phyloP scores from a whole-genome alignment of 257 asterid genomes.

The Solanum stenotomum region DNA sequence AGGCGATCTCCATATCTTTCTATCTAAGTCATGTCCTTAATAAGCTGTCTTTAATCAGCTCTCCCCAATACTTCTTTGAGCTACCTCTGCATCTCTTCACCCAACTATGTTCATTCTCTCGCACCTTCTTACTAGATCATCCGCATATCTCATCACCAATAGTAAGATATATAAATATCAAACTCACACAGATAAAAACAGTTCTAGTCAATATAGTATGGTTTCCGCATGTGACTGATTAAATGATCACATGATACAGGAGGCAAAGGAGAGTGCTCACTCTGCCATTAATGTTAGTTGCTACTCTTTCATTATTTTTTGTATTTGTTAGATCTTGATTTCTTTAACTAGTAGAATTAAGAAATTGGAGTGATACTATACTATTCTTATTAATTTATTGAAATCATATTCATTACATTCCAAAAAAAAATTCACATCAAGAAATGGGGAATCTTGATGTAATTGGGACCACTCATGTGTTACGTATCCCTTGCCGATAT shows the following conservation, averaged over 20 bases:
- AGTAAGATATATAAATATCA: no score
- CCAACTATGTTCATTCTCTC: background rate
- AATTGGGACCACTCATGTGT: background rate
- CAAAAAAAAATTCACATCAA: background rate
- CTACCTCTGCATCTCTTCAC: background rate
- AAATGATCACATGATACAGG: background rate
- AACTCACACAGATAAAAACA: background rate
- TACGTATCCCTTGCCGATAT: background rate
- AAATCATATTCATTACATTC: background rate
- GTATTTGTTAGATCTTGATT: background rate
- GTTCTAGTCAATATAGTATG: background rate
- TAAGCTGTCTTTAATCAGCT: no score
- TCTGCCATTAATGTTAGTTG: background rate
- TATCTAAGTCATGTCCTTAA: background rate
- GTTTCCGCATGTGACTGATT: background rate
- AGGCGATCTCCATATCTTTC: background rate
- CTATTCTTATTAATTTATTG: background rate
- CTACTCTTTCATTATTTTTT: background rate
- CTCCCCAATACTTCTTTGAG: background rate
- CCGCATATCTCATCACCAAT: background rate
- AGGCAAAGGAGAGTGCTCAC: slow-evolving; percentile 1
- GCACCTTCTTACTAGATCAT: background rate
- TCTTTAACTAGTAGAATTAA: background rate
- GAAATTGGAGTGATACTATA: background rate
- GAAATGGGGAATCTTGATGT: background rate